Percentiles rank a stretch among this genome's conserved stretches.
phyloP scores from a whole-genome alignment of 225 moss, liverwort and hornwort genomes.

The Marchantia polymorpha region DNA sequence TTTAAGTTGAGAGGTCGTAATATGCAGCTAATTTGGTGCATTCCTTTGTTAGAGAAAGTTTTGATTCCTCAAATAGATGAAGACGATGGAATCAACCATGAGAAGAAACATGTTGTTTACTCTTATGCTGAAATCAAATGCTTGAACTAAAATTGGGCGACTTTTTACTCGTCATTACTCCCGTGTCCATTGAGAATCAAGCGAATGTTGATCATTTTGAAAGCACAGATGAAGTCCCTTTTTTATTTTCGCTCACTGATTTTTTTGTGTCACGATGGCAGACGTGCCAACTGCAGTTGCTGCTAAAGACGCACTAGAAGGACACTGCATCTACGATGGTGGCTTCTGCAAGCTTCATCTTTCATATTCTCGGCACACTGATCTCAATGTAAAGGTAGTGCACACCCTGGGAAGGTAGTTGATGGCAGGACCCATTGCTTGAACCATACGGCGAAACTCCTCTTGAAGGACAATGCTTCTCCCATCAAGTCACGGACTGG shows the following conservation, averaged over 20 bases:
- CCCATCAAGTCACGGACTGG: slow-evolving; percentile 3
- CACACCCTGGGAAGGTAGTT: slow-evolving; percentile 86
- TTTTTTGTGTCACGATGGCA: slow-evolving; percentile 21
- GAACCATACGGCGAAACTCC: slow-evolving; percentile 36
- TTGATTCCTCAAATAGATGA: no score
- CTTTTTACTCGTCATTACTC: no score
- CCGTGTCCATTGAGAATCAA: background rate
- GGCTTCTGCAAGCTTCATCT: slow-evolving; percentile 99
- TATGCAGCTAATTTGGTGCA: no score
- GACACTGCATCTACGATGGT: slow-evolving; percentile 98
- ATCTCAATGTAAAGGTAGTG: slow-evolving; percentile 99
- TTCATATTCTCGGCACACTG: slow-evolving; percentile 99
- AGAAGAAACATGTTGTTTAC: no score
- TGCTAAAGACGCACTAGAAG: slow-evolving; percentile 97
- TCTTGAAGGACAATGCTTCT: slow-evolving; percentile 17
- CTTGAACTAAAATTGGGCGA: no score
- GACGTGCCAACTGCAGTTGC: slow-evolving; percentile 98
- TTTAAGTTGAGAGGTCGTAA: no score
- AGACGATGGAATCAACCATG: no score
- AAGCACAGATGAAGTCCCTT: background rate
- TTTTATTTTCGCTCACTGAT: background rate
- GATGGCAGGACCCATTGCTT: slow-evolving; percentile 63
- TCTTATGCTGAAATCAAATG: no score
- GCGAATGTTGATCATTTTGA: background rate
- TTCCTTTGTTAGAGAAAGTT: no score